A percentile compares a stretch with the other conserved stretches of the same genome.
Evolutionary conservation across 495 filamentous ascomycete genomes (phyloP).

Genomic region (Penicillium nucicola): DNA sequence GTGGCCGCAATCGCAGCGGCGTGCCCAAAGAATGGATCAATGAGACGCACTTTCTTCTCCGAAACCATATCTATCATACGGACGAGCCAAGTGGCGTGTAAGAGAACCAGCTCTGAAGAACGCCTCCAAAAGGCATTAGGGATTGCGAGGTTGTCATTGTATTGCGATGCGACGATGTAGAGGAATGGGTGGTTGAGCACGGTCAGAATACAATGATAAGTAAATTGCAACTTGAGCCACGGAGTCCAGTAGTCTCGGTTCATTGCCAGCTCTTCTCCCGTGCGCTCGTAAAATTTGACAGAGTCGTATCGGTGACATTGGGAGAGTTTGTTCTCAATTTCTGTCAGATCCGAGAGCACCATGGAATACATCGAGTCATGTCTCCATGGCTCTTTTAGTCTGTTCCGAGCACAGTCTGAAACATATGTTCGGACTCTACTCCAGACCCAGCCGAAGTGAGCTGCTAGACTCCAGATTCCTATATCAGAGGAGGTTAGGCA

Average conservation of each 20-base stretch:
- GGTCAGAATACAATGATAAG: slow-evolving; percentile 43
- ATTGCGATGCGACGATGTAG: slow-evolving; percentile 45
- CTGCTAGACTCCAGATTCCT: slow-evolving; percentile 41
- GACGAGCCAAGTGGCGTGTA: slow-evolving; percentile 47
- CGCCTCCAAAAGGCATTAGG: slow-evolving; percentile 46
- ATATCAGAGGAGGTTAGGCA: slow-evolving; percentile 27
- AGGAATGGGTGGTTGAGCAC: slow-evolving; percentile 47
- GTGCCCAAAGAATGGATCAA: slow-evolving; percentile 46
- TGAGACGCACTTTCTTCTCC: slow-evolving; percentile 41
- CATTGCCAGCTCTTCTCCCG: slow-evolving; percentile 30
- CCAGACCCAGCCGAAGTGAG: slow-evolving; percentile 47
- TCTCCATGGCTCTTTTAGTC: slow-evolving; percentile 44
- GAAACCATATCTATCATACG: slow-evolving; percentile 49
- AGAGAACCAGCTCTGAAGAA: slow-evolving; percentile 41
- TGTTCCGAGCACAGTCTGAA: slow-evolving; percentile 37
- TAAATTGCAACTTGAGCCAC: slow-evolving; percentile 47
- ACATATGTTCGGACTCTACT: slow-evolving; percentile 39
- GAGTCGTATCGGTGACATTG: slow-evolving; percentile 46
- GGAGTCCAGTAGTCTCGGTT: slow-evolving; percentile 42
- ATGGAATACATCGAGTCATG: slow-evolving; percentile 46
- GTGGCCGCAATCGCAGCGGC: slow-evolving; percentile 43
- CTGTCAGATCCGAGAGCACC: slow-evolving; percentile 41
- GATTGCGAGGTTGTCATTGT: slow-evolving; percentile 44
- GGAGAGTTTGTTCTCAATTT: slow-evolving; percentile 43
- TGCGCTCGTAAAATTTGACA: slow-evolving; percentile 45